These are phyloP conservation scores for Casuarina cunninghamiana DNA, from an alignment of 306 rosid species.

Conservation along the genomic window DNA sequence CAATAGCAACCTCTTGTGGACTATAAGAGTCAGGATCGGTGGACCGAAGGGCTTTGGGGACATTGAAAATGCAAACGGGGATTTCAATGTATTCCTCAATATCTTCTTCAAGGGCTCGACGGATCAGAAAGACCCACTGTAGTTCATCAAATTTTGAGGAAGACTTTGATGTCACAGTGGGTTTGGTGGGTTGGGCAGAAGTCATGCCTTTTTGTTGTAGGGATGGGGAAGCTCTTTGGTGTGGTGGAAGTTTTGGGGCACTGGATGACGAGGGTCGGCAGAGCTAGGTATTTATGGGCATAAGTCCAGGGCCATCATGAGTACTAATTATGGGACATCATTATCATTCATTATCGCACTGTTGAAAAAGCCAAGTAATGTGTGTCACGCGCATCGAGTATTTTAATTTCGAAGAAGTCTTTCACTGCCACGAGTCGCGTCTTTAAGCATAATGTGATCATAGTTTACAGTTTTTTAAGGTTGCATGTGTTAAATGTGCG, in stretches of 20 bases:
- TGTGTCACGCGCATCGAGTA: too few species aligned
- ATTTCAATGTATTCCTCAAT: constrained; percentile 44
- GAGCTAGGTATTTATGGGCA: constrained; percentile 7
- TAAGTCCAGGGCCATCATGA: not conserved
- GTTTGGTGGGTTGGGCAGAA: not conserved
- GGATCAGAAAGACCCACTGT: constrained; percentile 28
- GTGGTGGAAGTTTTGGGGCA: too few species aligned
- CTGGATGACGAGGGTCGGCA: constrained; percentile 22
- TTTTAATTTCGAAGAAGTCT: too few species aligned
- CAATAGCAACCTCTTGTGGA: constrained; percentile 74
- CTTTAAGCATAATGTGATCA: too few species aligned
- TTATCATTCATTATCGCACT: not conserved
- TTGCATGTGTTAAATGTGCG: too few species aligned
- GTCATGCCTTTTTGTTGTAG: too few species aligned
- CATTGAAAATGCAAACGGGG: constrained; percentile 64
- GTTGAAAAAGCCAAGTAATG: too few species aligned
- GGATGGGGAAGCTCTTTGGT: too few species aligned
- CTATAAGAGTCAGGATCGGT: constrained; percentile 59
- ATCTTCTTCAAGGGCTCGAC: constrained; percentile 61
- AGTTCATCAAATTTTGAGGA: too few species aligned
- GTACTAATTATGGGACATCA: not conserved
- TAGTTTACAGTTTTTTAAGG: too few species aligned
- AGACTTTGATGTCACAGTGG: too few species aligned
- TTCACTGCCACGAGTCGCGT: too few species aligned
- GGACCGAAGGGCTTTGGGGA: constrained; percentile 44